Evolutionary conservation across 2,329 filamentous ascomycete species (phyloP), one percentile per base, ranked within the genome.

Genomic region (Tricladium varicosporioides): DNA sequence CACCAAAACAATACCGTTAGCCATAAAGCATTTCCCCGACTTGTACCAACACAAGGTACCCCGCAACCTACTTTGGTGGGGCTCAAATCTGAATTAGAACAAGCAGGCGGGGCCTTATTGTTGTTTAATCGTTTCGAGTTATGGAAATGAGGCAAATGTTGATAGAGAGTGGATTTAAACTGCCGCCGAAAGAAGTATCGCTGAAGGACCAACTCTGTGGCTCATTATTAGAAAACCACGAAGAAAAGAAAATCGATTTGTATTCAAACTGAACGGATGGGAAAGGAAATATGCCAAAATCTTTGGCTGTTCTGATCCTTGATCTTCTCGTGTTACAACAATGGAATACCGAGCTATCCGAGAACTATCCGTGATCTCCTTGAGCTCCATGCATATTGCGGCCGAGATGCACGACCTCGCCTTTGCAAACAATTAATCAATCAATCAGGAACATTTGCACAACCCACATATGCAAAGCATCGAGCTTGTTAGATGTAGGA

Each of bases 11-110:
- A 51, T 58, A 48, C 53, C 50, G 45, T 36, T 49, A 51, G 42
- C 58, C 51, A 44, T 44, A 50, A 5, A 33, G 22, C 22, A 4
- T 27, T 27, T 27, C 22, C 22, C 22, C 22, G 7, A 27, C 22
- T 27, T 27, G 22, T 47, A 45, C 22, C 22, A 43, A 36, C 40
- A 32, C 40, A 7, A 33, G 48, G 40, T 59, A 60, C 56, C 58
- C 60, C 58, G 60, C 60, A 59, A 54, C 33, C 27, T 36, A 40
- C 10, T 13, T 14, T 14, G 45, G 55, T 57, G 55, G 55, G 50
- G 50, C 55, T 44, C 15, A 32, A 15, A 16, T 22, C 51, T 15
- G 10, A 53, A 45, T 47, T 47, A 53, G 42, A 47, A 18, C 10
- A 19, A n/a, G 36, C 10, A 16, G 19, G 19, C 22, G 49, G 16